A percentile compares a stretch with the other conserved stretches of the same genome.
phyloP scores from a whole-genome alignment of 2,329 filamentous ascomycete species.

The Cladosporium sp. region DNA sequence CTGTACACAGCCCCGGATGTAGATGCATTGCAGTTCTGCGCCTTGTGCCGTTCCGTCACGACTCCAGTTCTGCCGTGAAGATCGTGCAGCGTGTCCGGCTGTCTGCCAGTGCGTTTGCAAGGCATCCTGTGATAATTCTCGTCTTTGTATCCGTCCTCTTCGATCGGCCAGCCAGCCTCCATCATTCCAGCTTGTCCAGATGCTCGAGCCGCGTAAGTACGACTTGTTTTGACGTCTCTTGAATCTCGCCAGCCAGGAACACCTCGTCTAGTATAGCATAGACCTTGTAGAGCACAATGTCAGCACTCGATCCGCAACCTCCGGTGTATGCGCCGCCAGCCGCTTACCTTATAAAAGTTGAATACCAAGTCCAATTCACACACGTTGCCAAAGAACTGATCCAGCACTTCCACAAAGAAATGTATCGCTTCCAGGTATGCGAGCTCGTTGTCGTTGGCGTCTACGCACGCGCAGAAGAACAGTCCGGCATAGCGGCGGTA shows the following conservation, averaged over 20 bases:
- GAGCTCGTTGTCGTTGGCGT: constrained; percentile 98
- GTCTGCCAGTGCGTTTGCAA: background rate
- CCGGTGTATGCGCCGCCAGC: background rate
- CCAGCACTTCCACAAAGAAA: constrained; percentile 98
- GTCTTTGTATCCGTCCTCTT: background rate
- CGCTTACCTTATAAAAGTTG: constrained; percentile 67
- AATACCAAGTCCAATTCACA: constrained; percentile 91
- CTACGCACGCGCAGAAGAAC: constrained; percentile 99
- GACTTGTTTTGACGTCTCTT: constrained; percentile 98
- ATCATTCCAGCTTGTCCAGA: constrained; percentile 87
- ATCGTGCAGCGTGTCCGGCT: background rate
- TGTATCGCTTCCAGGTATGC: constrained; percentile 97
- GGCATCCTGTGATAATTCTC: background rate
- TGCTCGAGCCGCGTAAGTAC: constrained; percentile 93
- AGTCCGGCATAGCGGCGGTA: constrained; percentile 96
- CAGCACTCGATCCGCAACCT: constrained; percentile 13
- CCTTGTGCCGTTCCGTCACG: background rate
- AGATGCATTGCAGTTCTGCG: background rate
- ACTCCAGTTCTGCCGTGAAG: background rate
- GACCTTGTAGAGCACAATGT: constrained; percentile 55
- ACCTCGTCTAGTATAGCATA: constrained; percentile 99
- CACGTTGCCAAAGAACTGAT: constrained; percentile 98
- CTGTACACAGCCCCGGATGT: background rate
- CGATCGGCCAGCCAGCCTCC: background rate
- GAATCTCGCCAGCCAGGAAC: constrained; percentile 94